These are phyloP conservation scores for Xylaria telfairii DNA, from an alignment of 495 filamentous ascomycete species.

Conservation along the genomic window DNA sequence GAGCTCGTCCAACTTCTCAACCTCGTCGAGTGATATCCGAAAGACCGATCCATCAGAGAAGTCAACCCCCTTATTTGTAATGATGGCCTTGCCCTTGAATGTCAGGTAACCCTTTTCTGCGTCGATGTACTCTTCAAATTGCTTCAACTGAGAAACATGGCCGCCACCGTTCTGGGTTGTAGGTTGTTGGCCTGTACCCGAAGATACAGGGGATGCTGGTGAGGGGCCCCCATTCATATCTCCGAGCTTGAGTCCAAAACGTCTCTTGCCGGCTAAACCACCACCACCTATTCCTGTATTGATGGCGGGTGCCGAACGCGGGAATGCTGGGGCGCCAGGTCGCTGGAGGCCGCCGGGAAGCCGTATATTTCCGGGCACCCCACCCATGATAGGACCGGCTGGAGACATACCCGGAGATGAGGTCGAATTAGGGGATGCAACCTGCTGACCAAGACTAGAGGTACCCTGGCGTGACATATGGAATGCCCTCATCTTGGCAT, in stretches of 20 bases:
- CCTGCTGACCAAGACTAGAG: slow-evolving; percentile 30
- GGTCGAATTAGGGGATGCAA: slow-evolving; percentile 48
- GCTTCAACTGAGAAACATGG: slow-evolving; percentile 76
- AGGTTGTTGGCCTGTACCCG: slow-evolving; percentile 12
- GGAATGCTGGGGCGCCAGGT: slow-evolving; percentile 50
- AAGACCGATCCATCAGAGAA: slow-evolving; percentile 91
- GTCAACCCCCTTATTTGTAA: slow-evolving; percentile 86
- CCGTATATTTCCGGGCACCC: slow-evolving; percentile 47
- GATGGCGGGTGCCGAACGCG: slow-evolving; percentile 55
- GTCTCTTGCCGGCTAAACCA: slow-evolving; percentile 38
- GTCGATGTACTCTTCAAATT: slow-evolving; percentile 92
- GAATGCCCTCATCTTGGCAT: slow-evolving; percentile 81
- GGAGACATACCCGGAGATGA: slow-evolving; percentile 60
- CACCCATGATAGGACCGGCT: slow-evolving; percentile 51
- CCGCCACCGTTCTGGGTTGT: slow-evolving; percentile 41
- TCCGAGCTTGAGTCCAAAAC: slow-evolving; percentile 49
- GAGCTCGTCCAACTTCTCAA: slow-evolving; percentile 92
- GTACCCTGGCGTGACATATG: slow-evolving; percentile 55
- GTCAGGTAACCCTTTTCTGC: slow-evolving; percentile 87
- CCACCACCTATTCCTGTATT: slow-evolving; percentile 31
- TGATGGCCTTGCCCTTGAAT: slow-evolving; percentile 90
- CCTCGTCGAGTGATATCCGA: slow-evolving; percentile 92
- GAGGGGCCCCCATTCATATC: slow-evolving; percentile 41
- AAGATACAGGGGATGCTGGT: slow-evolving; percentile 28
- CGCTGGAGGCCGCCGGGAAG: slow-evolving; percentile 50